Percentiles rank a stretch among this genome's conserved stretches.
phyloP scores from a whole-genome alignment of 192 early-diverging fungal genomes.

The Linnemannia hyalina region DNA sequence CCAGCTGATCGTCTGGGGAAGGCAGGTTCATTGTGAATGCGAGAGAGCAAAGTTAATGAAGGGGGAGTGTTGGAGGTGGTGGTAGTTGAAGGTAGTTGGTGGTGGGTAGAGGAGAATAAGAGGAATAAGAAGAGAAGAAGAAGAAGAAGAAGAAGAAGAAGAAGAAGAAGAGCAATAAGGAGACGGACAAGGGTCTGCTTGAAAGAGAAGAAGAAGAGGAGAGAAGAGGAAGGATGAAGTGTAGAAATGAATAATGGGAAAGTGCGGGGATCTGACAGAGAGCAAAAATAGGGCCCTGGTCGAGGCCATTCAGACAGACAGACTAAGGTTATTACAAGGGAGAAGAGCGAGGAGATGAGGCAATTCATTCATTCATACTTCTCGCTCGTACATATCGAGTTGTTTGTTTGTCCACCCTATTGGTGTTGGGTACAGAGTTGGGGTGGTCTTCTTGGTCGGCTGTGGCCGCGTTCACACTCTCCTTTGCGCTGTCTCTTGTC shows the following conservation, averaged over 20 bases:
- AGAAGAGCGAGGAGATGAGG: background rate
- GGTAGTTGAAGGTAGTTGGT: background rate
- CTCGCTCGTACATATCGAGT: too few species aligned
- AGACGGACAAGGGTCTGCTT: background rate
- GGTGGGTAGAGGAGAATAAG: background rate
- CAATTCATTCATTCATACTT: background rate
- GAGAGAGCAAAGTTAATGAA: background rate
- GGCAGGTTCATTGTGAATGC: constrained; percentile 45
- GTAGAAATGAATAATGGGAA: background rate
- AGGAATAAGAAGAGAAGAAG: background rate
- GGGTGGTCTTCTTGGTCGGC: too few species aligned
- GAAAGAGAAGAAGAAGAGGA: background rate
- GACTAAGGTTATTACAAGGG: background rate
- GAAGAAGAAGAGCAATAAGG: constrained; percentile 20
- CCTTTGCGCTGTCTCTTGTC: background rate
- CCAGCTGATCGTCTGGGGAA: constrained; percentile 47
- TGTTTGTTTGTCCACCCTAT: too few species aligned
- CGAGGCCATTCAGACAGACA: background rate
- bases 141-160: background rate
- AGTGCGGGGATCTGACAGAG: background rate
- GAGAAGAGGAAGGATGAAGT: background rate
- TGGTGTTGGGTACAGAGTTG: too few species aligned
- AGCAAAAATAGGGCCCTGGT: background rate
- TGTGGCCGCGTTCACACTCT: background rate
- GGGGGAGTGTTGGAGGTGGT: too few species aligned